Conservation (phyloP, 495 filamentous ascomycete species). For the Glutinoglossum americanum region DNA sequence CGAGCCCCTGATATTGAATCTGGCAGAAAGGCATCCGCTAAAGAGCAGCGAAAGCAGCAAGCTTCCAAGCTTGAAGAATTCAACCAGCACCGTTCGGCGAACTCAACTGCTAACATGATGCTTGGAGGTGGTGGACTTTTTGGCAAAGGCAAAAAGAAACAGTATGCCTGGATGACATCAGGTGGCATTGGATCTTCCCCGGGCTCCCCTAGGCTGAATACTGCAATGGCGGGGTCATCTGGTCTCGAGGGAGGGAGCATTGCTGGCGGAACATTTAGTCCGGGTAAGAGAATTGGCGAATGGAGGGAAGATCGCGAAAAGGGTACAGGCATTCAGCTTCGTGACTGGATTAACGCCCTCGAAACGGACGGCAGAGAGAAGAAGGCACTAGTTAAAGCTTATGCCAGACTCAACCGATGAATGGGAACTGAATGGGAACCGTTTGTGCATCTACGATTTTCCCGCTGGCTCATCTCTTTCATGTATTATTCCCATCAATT, state of each 20-base stretch:
- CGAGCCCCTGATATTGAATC: conserved; percentile 24
- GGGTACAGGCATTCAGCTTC: conserved; percentile 42
- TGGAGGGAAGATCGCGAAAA: conserved; percentile 40
- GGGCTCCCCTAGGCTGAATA: conserved; percentile 14
- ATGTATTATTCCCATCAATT: neutral
- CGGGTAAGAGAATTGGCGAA: conserved; percentile 23
- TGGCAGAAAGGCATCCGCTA: conserved; percentile 33
- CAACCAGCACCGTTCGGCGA: conserved; percentile 21
- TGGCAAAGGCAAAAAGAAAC: conserved; percentile 32
- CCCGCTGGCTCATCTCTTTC: neutral
- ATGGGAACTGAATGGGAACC: neutral
- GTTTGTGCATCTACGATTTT: neutral
- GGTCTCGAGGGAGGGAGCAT: conserved; percentile 10
- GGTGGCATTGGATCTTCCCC: conserved; percentile 16
- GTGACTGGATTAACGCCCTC: conserved; percentile 43
- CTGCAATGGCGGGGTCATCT: conserved; percentile 4
- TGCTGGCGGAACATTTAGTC: conserved; percentile 15
- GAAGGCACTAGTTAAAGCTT: conserved; percentile 30
- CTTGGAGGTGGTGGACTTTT: conserved; percentile 19
- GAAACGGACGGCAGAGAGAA: conserved; percentile 36
- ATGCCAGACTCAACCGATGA: conserved; percentile 25
- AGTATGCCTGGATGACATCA: conserved; percentile 35
- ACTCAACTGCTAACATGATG: conserved; percentile 12
- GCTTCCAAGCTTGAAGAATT: conserved; percentile 28
- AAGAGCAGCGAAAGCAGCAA: conserved; percentile 28